Evolutionary conservation across 2,329 filamentous ascomycete species (phyloP).

Genomic region (Colletotrichum sp.): DNA sequence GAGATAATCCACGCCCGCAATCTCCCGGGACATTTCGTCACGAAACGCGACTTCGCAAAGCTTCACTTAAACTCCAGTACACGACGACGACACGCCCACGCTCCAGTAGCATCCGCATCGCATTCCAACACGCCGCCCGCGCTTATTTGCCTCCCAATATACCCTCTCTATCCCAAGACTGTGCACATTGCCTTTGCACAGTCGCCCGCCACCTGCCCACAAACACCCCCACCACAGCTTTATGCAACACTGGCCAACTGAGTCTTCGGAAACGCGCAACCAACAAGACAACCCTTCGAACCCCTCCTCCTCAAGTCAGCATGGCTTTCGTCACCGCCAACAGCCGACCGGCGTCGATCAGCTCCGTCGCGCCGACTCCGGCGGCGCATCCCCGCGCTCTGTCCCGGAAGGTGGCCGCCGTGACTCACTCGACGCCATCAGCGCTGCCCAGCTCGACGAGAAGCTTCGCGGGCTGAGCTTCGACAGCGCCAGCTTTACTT

Average conservation of each 20-base stretch:
- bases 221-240: constrained; percentile 51
- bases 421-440: constrained; percentile 36
- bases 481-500: constrained; percentile 26
- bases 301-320: constrained; percentile 47
- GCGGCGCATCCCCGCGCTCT: constrained; percentile 41
- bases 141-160: not conserved
- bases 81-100: constrained; percentile 4
- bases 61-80: constrained; percentile 1
- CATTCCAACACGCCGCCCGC: not conserved
- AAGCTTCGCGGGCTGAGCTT: constrained; percentile 59
- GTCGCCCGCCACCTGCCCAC: constrained; percentile 40
- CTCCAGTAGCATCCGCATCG: not conserved
- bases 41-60: constrained; percentile 10
- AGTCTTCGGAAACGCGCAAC: constrained; percentile 48
- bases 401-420: constrained; percentile 28
- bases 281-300: constrained; percentile 40
- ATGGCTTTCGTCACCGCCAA: constrained; percentile 58
- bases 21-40: constrained; percentile 16
- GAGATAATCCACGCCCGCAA: constrained; percentile 19
- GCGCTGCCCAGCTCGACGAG: constrained; percentile 52
- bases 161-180: constrained; percentile 39
- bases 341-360: constrained; percentile 43
- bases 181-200: constrained; percentile 59
- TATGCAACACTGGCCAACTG: constrained; percentile 67
- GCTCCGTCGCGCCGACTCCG: constrained; percentile 36